Conservation (phyloP, 2,329 filamentous ascomycete species). For the Zymoseptoria crescenta region DNA sequence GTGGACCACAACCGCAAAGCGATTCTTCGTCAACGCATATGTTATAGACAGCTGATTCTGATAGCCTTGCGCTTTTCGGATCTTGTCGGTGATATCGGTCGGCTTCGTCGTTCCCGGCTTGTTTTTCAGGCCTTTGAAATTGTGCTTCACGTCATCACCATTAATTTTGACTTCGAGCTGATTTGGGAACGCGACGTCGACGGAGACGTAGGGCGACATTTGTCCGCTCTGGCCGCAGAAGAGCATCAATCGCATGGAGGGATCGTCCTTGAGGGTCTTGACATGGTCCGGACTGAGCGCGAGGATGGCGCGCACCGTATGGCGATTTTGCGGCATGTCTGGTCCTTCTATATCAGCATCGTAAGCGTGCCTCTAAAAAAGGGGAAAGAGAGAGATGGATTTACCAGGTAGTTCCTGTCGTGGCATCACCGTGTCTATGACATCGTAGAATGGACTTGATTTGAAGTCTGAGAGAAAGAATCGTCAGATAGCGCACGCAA, state of each 20-base stretch:
- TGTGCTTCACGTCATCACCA: conserved; percentile 79
- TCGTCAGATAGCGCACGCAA: conserved; percentile 14
- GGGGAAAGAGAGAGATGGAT: conserved; percentile 20
- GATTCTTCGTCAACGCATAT: conserved; percentile 83
- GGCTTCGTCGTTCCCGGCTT: conserved; percentile 91
- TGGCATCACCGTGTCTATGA: conserved; percentile 57
- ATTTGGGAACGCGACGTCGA: conserved; percentile 79
- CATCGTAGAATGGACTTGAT: conserved; percentile 75
- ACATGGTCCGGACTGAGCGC: conserved; percentile 47
- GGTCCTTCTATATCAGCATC: conserved; percentile 23
- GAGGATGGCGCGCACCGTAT: conserved; percentile 53
- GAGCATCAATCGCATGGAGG: conserved; percentile 65
- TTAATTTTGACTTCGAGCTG: conserved; percentile 93
- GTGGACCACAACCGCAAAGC: conserved; percentile 55
- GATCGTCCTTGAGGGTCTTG: conserved; percentile 51
- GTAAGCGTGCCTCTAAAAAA: conserved; percentile 22
- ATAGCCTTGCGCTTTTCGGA: conserved; percentile 64
- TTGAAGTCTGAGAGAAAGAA: conserved; percentile 46
- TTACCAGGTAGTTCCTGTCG: conserved; percentile 66
- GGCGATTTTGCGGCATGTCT: conserved; percentile 54
- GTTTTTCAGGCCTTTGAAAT: conserved; percentile 89
- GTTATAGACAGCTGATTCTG: conserved; percentile 75
- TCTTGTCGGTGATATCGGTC: conserved; percentile 74
- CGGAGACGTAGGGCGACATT: conserved; percentile 48
- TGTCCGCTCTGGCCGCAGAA: conserved; percentile 59